phyloP scores from a whole-genome alignment of 495 filamentous ascomycete genomes.

The Penicillium robsamsonii region DNA sequence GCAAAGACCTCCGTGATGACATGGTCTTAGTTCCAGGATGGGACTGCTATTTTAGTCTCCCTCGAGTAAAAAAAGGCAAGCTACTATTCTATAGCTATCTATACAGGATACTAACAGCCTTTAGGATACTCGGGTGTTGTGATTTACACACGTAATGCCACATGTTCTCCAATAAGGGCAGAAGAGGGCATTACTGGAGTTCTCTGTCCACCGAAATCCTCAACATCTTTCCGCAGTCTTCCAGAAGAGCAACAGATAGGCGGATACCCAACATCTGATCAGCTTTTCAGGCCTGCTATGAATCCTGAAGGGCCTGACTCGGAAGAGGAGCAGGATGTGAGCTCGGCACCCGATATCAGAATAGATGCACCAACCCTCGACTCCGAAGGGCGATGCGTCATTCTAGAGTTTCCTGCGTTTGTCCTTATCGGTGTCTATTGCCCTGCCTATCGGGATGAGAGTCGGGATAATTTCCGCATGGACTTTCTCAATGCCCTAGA shows the following conservation, averaged over 20 bases:
- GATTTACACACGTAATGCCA: constrained; percentile 88
- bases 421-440: constrained; percentile 88
- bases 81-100: neutral
- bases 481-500: constrained; percentile 79
- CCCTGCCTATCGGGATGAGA: constrained; percentile 82
- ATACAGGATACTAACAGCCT: constrained; percentile 3
- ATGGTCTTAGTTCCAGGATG: constrained; percentile 95
- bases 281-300: constrained; percentile 49
- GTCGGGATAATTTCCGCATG: constrained; percentile 78
- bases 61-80: constrained; percentile 82
- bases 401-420: constrained; percentile 96
- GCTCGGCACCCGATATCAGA: constrained; percentile 14
- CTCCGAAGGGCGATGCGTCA: constrained; percentile 85
- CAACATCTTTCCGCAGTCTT: constrained; percentile 71
- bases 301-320: neutral
- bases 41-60: constrained; percentile 95
- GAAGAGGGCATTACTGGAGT: constrained; percentile 91
- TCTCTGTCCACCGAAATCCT: constrained; percentile 72
- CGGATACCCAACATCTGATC: constrained; percentile 74
- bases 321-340: constrained; percentile 5
- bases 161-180: constrained; percentile 82
- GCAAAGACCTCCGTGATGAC: constrained; percentile 88
- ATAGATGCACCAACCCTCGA: constrained; percentile 74
- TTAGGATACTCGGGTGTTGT: constrained; percentile 95
- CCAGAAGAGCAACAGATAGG: constrained; percentile 80